These are phyloP conservation scores for Anacardium occidentale DNA, from an alignment of 345 rosid genomes.

Conservation along the genomic window DNA sequence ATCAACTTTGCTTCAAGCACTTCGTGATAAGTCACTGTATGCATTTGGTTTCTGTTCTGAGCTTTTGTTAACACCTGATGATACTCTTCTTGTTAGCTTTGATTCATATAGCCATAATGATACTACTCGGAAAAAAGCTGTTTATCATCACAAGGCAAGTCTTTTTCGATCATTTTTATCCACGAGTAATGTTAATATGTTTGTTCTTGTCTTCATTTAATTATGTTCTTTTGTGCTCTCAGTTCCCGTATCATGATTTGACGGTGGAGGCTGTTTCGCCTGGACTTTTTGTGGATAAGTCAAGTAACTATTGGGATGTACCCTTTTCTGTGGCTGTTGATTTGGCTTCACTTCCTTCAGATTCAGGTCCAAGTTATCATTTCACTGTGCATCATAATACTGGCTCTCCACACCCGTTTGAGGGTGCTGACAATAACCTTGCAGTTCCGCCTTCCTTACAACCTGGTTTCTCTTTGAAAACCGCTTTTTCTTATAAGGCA, in stretches of 20 bases:
- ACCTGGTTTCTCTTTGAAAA: slow-evolving; percentile 63
- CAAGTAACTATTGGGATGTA: slow-evolving; percentile 78
- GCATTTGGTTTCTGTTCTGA: slow-evolving; percentile 76
- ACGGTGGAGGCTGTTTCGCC: slow-evolving; percentile 73
- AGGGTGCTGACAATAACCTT: slow-evolving; percentile 29
- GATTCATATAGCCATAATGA: slow-evolving; percentile 45
- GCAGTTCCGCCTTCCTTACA: slow-evolving; percentile 57
- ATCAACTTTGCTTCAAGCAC: slow-evolving; percentile 34
- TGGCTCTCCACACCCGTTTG: slow-evolving; percentile 46
- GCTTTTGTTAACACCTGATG: slow-evolving; percentile 62
- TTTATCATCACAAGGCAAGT: slow-evolving; percentile 61
- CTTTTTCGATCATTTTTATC: background rate
- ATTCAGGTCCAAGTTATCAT: slow-evolving; percentile 65
- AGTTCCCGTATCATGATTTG: slow-evolving; percentile 73
- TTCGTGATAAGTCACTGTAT: slow-evolving; percentile 67
- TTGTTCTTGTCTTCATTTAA: background rate
- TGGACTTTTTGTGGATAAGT: slow-evolving; percentile 64
- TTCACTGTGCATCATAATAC: slow-evolving; percentile 60
- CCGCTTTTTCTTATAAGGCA: slow-evolving; percentile 61
- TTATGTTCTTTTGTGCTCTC: slow-evolving; percentile 17
- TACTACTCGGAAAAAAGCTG: slow-evolving; percentile 66
- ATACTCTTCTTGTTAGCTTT: slow-evolving; percentile 55
- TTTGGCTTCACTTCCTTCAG: slow-evolving; percentile 67
- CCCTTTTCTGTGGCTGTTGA: slow-evolving; percentile 69
- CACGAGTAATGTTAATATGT: background rate